Evolutionary conservation across 306 rosid genomes (phyloP), one percentile per base, ranked within the genome.

Genomic region (Arachis stenosperma): DNA sequence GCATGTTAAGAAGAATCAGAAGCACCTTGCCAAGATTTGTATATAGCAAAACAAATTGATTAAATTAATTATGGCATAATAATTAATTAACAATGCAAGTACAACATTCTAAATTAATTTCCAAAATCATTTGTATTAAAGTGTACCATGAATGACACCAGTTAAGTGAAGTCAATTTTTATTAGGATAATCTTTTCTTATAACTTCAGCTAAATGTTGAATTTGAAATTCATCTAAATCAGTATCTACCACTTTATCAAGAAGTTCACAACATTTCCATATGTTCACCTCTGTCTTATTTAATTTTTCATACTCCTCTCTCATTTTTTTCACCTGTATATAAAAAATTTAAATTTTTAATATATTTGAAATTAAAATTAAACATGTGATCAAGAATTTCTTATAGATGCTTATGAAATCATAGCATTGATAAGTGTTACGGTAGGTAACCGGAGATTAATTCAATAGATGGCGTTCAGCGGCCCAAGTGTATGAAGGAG

Each of bases 221-320:
- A 89, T 89, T 43, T 92, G 89, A 69, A 93, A 93, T 44, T 92
- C 93, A 44, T 92, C 96, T 77, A 92, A 89, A 59, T 89, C 96
- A 14, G 93, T 96, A 65, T 92, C 98, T 51, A 89, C 92, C 61
- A 92, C 93, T 46, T 92, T 89, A 73, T 88, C 88, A 3, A 89
- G 87, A 41, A 88, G 89, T 73, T 92, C 98, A 79, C 92, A 89
- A 63, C 93, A 89, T 46, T 92, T 93, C 93, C 96, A 92, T 22
- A 91, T 87, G 70, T 91, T 87, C 96, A 91, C 89, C 70, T 91
- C 91, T 22, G 76, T 87, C 50, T 81, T 87, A 57, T 89, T 86
- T 83, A 91, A 40, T 71, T 84, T 85, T 6, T 88, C 79, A 72
- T 91, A 89, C 68, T 86, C 81, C 55, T 83, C 76, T 47, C 97